Conservation (phyloP, 192 early-diverging fungal genomes). For the Coemansia umbellata region DNA sequence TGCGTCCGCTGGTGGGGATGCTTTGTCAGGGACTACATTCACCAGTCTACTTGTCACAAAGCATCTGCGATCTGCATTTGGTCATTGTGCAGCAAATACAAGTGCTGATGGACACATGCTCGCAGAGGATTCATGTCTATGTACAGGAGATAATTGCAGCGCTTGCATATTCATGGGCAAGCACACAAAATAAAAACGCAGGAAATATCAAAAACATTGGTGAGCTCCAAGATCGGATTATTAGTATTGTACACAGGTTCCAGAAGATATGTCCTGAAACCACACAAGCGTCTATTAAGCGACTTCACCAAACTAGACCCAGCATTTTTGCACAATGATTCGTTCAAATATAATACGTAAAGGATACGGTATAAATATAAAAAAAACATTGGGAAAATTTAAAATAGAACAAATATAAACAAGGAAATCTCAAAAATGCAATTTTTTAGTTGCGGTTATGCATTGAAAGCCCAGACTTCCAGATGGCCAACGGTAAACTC, state of each 20-base stretch:
- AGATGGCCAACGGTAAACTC: constrained; percentile 46
- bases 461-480: constrained; percentile 47
- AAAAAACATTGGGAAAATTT: not conserved
- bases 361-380: not conserved
- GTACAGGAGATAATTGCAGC: constrained; percentile 21
- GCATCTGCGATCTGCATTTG: constrained; percentile 15
- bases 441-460: not conserved
- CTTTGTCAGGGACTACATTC: constrained; percentile 13
- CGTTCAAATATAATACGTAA: not conserved
- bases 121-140: constrained; percentile 18
- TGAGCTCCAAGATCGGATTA: not conserved
- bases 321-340: constrained; percentile 1
- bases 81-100: constrained; percentile 14
- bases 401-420: not conserved
- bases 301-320: constrained; percentile 3
- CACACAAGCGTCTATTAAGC: constrained; percentile 1
- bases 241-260: not conserved
- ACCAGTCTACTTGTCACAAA: constrained; percentile 7
- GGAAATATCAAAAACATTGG: not conserved
- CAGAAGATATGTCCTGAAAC: not conserved
- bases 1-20: constrained; percentile 32
- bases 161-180: constrained; percentile 33
- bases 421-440: not conserved
- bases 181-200: not conserved
- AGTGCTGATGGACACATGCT: constrained; percentile 18